A percentile compares a stretch with the other conserved stretches of the same genome.
These are phyloP conservation scores for Phytophthora syringae DNA, from an alignment of 352 stramenopile species.

Conservation along the genomic window DNA sequence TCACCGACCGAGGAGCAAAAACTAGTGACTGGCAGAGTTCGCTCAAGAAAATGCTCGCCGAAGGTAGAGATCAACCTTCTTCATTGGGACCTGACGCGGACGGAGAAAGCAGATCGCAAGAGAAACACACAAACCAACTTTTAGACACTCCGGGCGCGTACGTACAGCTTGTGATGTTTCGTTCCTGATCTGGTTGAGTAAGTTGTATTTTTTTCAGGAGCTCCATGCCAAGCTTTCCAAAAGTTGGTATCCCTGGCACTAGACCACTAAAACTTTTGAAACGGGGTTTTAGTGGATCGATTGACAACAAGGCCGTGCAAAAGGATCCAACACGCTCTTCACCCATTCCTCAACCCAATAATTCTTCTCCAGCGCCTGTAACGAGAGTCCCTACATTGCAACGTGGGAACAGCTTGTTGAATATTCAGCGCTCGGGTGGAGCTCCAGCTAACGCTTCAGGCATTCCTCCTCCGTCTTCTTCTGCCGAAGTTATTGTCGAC, in stretches of 20 bases:
- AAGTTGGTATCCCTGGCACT: constrained; percentile 60
- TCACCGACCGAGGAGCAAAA: constrained; percentile 16
- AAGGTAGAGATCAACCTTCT: constrained; percentile 37
- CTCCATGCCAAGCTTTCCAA: constrained; percentile 50
- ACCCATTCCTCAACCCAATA: not conserved
- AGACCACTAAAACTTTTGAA: constrained; percentile 45
- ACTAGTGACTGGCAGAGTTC: constrained; percentile 60
- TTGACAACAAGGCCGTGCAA: constrained; percentile 9
- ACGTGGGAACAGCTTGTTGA: constrained; percentile 17
- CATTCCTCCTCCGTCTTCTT: constrained; percentile 16
- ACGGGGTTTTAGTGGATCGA: constrained; percentile 27
- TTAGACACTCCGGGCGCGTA: constrained; percentile 10
- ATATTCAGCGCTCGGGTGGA: constrained; percentile 3
- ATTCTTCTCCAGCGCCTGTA: not conserved
- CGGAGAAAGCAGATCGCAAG: constrained; percentile 6
- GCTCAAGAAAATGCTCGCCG: constrained; percentile 62
- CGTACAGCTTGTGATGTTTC: not conserved
- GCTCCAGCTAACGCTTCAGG: not conserved
- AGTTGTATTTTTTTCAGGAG: constrained; percentile 1
- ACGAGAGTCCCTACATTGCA: constrained; percentile 18
- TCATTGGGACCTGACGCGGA: constrained; percentile 14
- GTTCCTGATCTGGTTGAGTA: not conserved
- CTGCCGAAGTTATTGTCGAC: constrained; percentile 33
- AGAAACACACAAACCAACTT: constrained; percentile 7
- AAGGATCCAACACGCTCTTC: constrained; percentile 18